These are phyloP conservation scores for Kalanchoe fedtschenkoi DNA, from an alignment of 164 flowering plant genomes.

Conservation along the genomic window DNA sequence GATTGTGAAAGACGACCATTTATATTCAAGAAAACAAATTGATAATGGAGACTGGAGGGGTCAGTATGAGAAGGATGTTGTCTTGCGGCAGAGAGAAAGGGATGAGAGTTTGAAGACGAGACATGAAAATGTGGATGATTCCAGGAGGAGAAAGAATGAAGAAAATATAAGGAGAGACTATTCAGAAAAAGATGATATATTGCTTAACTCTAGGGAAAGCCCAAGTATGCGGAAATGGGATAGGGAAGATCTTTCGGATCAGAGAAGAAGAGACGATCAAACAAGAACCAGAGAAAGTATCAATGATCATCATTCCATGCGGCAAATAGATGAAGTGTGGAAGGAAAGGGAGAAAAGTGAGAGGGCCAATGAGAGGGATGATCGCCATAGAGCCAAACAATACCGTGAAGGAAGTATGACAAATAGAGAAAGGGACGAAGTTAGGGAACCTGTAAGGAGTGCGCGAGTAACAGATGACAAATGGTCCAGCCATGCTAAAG, in stretches of 20 bases:
- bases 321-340: constrained; percentile 66
- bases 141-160: constrained; percentile 70
- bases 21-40: constrained; percentile 41
- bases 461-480: constrained; percentile 55
- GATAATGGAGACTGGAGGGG: constrained; percentile 66
- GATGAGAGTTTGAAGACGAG: constrained; percentile 43
- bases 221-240: constrained; percentile 60
- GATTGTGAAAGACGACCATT: constrained; percentile 52
- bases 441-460: constrained; percentile 35
- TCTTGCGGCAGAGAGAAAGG: constrained; percentile 53
- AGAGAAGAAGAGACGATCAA: constrained; percentile 51
- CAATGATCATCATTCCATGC: constrained; percentile 45
- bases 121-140: constrained; percentile 49
- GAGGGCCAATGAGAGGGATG: constrained; percentile 53
- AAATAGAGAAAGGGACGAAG: constrained; percentile 63
- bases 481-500: constrained; percentile 55
- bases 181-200: constrained; percentile 48
- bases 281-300: constrained; percentile 42
- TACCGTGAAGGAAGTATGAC: constrained; percentile 44
- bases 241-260: constrained; percentile 59
- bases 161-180: constrained; percentile 50
- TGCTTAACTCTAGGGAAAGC: constrained; percentile 47
- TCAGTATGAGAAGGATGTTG: constrained; percentile 49
- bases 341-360: constrained; percentile 49
- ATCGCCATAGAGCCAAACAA: constrained; percentile 42